These are phyloP conservation scores for Boletellus dicymbophilus DNA, from an alignment of 1,284 basidiomycete genomes.

Conservation along the genomic window DNA sequence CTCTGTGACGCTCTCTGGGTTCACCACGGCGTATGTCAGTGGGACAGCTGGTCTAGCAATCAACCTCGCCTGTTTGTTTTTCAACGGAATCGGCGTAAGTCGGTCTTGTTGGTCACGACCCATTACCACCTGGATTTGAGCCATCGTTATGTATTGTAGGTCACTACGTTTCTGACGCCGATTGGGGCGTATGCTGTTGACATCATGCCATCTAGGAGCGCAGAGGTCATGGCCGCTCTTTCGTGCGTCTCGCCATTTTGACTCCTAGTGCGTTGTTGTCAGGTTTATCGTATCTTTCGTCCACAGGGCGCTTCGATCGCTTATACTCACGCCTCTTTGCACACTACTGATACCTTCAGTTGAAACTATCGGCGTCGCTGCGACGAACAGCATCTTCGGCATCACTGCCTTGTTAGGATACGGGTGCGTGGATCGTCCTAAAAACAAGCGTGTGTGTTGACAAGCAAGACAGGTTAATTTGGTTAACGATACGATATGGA, in stretches of 20 bases:
- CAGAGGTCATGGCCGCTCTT: conserved; percentile 51
- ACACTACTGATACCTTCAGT: conserved; percentile 41
- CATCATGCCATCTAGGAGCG: conserved; percentile 49
- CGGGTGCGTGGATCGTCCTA: conserved; percentile 33
- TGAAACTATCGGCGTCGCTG: conserved; percentile 52
- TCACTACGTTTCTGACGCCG: conserved; percentile 50
- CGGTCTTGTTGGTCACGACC: neutral
- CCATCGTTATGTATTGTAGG: conserved; percentile 26
- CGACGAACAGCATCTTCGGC: conserved; percentile 51
- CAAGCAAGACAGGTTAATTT: conserved; percentile 37
- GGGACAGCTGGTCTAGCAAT: conserved; percentile 42
- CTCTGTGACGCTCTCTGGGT: conserved; percentile 24
- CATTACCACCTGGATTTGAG: no score
- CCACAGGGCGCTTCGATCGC: conserved; percentile 43
- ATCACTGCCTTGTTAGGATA: conserved; percentile 45
- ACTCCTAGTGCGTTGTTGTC: neutral
- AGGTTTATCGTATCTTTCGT: neutral
- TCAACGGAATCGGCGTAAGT: conserved; percentile 52
- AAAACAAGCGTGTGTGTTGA: neutral
- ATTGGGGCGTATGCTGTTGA: conserved; percentile 60
- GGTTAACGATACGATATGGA: conserved; percentile 46
- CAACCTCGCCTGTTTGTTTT: conserved; percentile 45
- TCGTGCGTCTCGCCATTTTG: conserved; percentile 28
- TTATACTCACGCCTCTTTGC: conserved; percentile 30
- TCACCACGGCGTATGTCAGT: conserved; percentile 35